Conservation (phyloP, 2,329 filamentous ascomycete species). For the Bipolaris gigantea region DNA sequence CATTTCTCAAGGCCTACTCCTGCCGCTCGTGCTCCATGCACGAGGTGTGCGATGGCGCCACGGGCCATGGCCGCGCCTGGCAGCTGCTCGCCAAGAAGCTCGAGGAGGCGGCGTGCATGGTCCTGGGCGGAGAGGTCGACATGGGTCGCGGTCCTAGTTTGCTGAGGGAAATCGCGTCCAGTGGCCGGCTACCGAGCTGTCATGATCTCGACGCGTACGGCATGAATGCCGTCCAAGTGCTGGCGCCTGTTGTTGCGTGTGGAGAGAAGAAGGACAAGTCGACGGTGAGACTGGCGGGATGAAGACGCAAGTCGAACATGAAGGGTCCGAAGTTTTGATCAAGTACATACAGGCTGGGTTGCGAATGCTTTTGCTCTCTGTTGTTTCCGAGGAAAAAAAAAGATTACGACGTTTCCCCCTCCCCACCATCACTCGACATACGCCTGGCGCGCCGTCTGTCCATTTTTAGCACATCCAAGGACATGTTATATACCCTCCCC, state of each 20-base stretch:
- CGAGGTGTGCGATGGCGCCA: constrained; percentile 2
- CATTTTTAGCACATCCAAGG: no score
- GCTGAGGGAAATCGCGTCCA: constrained; percentile 12
- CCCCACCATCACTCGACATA: no score
- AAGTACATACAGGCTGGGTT: no score
- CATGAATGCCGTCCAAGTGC: constrained; percentile 1
- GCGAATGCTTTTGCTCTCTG: no score
- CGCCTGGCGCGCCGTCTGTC: no score
- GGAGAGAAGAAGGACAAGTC: background rate
- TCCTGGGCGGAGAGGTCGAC: constrained; percentile 18
- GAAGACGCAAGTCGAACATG: background rate
- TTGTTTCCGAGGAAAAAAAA: no score
- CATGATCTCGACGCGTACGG: constrained; percentile 20
- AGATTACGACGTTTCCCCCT: no score
- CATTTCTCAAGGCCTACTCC: constrained; percentile 19
- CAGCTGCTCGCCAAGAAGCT: constrained; percentile 21
- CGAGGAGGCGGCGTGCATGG: constrained; percentile 17
- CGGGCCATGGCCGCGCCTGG: constrained; percentile 25
- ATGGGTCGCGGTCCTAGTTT: constrained; percentile 19
- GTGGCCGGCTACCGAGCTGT: constrained; percentile 14
- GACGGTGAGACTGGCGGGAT: background rate
- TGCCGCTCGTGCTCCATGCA: constrained; percentile 17
- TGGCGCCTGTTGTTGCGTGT: constrained; percentile 6
- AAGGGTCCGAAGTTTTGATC: no score
- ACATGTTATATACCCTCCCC: no score